A percentile compares a stretch with the other conserved stretches of the same genome.
phyloP scores from a whole-genome alignment of 208 protist genomes.

The Vickermania ingenoplastis region DNA sequence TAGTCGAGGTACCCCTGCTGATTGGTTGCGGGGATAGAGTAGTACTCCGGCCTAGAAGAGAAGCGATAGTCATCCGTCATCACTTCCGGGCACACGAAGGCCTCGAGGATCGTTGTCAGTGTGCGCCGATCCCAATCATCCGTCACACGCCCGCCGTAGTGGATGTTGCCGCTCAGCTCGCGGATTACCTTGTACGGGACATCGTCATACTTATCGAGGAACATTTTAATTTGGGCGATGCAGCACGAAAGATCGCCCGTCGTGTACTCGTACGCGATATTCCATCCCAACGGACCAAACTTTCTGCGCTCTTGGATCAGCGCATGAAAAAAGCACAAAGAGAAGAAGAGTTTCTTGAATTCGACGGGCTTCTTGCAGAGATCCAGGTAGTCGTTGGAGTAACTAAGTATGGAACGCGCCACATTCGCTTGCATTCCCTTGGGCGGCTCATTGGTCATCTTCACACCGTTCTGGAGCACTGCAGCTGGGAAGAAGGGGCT shows the following conservation, averaged over 20 bases:
- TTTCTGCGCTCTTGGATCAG: slow-evolving; percentile 97
- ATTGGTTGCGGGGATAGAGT: slow-evolving; percentile 61
- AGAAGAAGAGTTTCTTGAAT: slow-evolving; percentile 95
- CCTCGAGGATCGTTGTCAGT: slow-evolving; percentile 91
- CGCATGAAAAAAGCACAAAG: slow-evolving; percentile 97
- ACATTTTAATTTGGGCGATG: slow-evolving; percentile 89
- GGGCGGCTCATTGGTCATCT: slow-evolving; percentile 99
- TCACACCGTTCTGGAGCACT: slow-evolving; percentile 98
- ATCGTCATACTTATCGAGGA: slow-evolving; percentile 95
- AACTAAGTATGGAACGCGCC: slow-evolving; percentile 78
- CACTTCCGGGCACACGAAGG: slow-evolving; percentile 86
- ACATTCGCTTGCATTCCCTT: slow-evolving; percentile 96
- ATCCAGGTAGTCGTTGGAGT: slow-evolving; percentile 81
- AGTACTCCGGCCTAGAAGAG: slow-evolving; percentile 69
- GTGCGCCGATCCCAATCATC: slow-evolving; percentile 97
- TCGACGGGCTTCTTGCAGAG: slow-evolving; percentile 73
- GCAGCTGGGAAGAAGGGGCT: slow-evolving; percentile 94
- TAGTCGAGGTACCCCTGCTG: slow-evolving; percentile 88
- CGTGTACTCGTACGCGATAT: slow-evolving; percentile 98
- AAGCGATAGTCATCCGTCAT: slow-evolving; percentile 89
- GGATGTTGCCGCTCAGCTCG: slow-evolving; percentile 94
- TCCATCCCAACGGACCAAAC: slow-evolving; percentile 98
- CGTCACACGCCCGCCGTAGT: slow-evolving; percentile 98
- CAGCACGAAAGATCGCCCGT: slow-evolving; percentile 93
- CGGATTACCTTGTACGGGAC: slow-evolving; percentile 97